phyloP scores from a whole-genome alignment of 2,329 filamentous ascomycete species.

The Cercospora janseana region DNA sequence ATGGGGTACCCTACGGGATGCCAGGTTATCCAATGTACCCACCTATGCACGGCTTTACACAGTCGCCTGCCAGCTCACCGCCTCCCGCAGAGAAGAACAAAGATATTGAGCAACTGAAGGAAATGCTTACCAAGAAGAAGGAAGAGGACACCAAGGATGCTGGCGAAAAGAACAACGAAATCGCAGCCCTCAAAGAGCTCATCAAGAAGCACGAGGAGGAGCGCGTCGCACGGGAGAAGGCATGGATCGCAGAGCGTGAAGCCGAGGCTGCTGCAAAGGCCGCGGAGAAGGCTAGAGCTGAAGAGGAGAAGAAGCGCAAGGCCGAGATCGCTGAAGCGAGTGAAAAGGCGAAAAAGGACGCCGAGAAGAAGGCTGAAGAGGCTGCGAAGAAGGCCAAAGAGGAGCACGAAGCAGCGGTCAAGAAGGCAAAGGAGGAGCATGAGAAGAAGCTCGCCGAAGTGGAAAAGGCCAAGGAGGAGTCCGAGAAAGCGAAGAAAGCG shows the following conservation, averaged over 20 bases:
- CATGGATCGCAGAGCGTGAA: constrained; percentile 31
- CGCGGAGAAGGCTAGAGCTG: constrained; percentile 42
- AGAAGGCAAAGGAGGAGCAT: constrained; percentile 45
- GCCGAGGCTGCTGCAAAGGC: constrained; percentile 34
- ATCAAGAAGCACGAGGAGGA: constrained; percentile 45
- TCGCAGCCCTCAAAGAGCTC: constrained; percentile 40
- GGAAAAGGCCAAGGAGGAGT: constrained; percentile 51
- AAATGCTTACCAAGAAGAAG: constrained; percentile 26
- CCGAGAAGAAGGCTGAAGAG: constrained; percentile 45
- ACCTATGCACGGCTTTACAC: constrained; percentile 25
- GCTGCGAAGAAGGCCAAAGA: constrained; percentile 47
- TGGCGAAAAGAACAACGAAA: constrained; percentile 29
- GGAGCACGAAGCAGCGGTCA: constrained; percentile 49
- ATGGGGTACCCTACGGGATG: constrained; percentile 20
- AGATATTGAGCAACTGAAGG: constrained; percentile 28
- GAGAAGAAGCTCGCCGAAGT: constrained; percentile 57
- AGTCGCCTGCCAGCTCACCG: constrained; percentile 31
- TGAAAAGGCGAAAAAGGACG: constrained; percentile 49
- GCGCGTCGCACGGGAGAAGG: constrained; percentile 31
- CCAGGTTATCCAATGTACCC: constrained; percentile 26
- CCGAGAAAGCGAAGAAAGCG: constrained; percentile 50
- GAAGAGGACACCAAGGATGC: constrained; percentile 23
- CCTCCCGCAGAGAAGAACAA: constrained; percentile 28
- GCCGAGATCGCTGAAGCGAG: constrained; percentile 42
- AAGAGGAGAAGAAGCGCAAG: constrained; percentile 52